Evolutionary conservation across 2,329 filamentous ascomycete species (phyloP), one percentile per base, ranked within the genome.

Genomic region (Cladophialophora carrionii): DNA sequence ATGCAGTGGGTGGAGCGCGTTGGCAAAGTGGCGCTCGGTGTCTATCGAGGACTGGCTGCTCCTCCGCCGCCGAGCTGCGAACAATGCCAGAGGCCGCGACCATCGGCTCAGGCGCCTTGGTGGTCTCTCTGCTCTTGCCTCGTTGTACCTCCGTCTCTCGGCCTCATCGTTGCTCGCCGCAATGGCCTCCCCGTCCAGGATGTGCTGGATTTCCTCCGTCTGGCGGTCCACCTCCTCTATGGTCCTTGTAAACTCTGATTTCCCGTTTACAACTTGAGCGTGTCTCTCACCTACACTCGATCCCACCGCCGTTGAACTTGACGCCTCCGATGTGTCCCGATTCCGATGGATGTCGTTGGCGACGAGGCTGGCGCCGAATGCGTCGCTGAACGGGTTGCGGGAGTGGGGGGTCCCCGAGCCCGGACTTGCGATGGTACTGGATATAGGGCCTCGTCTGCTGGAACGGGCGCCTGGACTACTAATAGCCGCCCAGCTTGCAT

Each of bases 211-310:
- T 17, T 48, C 37, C n/a, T 43, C 58, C 22, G 22, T 14, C 37
- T 61, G 49, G 12, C 32, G 49, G 41, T 61, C 58, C 7, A 55
- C 58, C 32, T 41, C 29, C 32, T 61, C 51, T 20, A 61, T 37
- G 20, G 58, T 61, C 22, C 29, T 29, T 4, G 34, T 48, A 12
- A 61, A 48, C 29, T 56, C 59, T 3, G 59, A 46, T 34, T 22
- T 34, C 10, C 7, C 31, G 7, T 34, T 32, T 32, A 14, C 26
- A 29, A 29, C 4, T n/a, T 4, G 37, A 34, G 51, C 51, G 31
- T 46, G 9, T 31, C 22, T 3, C 8, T 41, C 41, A 17, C 29
- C 57, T 29, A 14, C 48, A 53, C 20, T 54, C 52, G 32, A 20
- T 22, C 8, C 24, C 34, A 34, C 37, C n/a, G 31, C 26, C 7